Conservation (phyloP, 164 flowering plant genomes). For the Vitis rupestris region DNA sequence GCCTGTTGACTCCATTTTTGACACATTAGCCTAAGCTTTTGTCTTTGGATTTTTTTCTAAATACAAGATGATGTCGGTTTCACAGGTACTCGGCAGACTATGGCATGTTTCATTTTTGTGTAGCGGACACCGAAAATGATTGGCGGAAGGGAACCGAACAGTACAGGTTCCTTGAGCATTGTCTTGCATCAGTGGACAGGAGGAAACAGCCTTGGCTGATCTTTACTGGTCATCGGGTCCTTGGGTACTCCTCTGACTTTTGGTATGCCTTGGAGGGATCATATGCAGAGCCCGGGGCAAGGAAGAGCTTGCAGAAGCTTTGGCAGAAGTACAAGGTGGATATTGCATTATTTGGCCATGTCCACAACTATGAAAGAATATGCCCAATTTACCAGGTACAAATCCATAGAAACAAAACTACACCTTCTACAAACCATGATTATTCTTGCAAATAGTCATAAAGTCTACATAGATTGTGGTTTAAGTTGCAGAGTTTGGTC, state of each 20-base stretch:
- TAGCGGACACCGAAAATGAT: slow-evolving; percentile 83
- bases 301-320: slow-evolving; percentile 71
- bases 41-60: not conserved
- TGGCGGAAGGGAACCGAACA: slow-evolving; percentile 93
- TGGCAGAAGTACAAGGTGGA: slow-evolving; percentile 93
- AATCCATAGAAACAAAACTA: not conserved
- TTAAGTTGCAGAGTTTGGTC: too few species aligned
- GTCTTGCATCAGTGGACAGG: slow-evolving; percentile 78
- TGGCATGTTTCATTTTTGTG: slow-evolving; percentile 87
- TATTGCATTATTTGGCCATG: slow-evolving; percentile 82
- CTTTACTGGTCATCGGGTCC: slow-evolving; percentile 76
- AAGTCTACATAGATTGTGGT: too few species aligned
- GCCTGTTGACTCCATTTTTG: too few species aligned
- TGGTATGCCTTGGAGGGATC: slow-evolving; percentile 61
- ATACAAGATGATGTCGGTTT: not conserved
- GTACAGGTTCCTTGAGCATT: slow-evolving; percentile 63
- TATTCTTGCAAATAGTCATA: too few species aligned
- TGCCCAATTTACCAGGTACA: slow-evolving; percentile 79
- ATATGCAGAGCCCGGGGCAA: slow-evolving; percentile 82
- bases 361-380: slow-evolving; percentile 85
- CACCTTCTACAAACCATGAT: too few species aligned
- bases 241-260: slow-evolving; percentile 66
- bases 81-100: slow-evolving; percentile 46
- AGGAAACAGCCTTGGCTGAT: slow-evolving; percentile 87
- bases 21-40: not conserved